phyloP scores from a whole-genome alignment of 805 yeast genomes.

The Lachancea sp. region DNA sequence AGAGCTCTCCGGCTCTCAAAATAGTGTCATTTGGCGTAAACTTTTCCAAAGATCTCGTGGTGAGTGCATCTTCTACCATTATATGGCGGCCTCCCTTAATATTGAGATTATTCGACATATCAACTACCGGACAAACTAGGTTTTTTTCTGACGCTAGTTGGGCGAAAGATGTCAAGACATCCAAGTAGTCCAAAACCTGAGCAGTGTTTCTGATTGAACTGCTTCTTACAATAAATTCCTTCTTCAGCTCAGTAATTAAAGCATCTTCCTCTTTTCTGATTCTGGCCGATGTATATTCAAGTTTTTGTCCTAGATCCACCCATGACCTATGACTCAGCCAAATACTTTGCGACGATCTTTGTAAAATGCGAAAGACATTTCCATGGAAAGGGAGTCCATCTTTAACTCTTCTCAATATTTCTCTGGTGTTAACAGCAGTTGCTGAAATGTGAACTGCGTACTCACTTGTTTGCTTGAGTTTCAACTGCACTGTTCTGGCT shows the following conservation, averaged over 20 bases:
- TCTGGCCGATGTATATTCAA: conserved; percentile 40
- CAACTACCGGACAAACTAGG: conserved; percentile 60
- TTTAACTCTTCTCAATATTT: conserved; percentile 18
- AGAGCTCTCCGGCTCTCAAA: conserved; percentile 29
- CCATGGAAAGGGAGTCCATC: conserved; percentile 21
- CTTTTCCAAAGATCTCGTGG: conserved; percentile 35
- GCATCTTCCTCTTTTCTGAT: conserved; percentile 51
- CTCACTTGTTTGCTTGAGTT: conserved; percentile 38
- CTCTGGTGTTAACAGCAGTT: conserved; percentile 25
- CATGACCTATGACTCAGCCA: conserved; percentile 46
- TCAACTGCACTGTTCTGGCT: conserved; percentile 32
- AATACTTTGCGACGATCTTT: conserved; percentile 39
- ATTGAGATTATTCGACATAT: conserved; percentile 40
- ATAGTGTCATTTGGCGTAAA: conserved; percentile 33
- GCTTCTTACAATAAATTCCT: conserved; percentile 40
- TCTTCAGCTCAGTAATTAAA: conserved; percentile 45
- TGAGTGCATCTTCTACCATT: conserved; percentile 75
- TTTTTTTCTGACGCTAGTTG: conserved; percentile 59
- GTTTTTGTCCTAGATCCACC: conserved; percentile 43
- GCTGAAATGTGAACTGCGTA: conserved; percentile 47
- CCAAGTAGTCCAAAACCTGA: conserved; percentile 55
- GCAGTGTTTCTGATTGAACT: conserved; percentile 46
- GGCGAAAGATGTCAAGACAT: conserved; percentile 69
- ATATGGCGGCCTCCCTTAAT: conserved; percentile 71
- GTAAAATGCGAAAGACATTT: conserved; percentile 28